Evolutionary conservation across 2,329 filamentous ascomycete species (phyloP), one percentile per base, ranked within the genome.

Genomic region (Calonectria montana): DNA sequence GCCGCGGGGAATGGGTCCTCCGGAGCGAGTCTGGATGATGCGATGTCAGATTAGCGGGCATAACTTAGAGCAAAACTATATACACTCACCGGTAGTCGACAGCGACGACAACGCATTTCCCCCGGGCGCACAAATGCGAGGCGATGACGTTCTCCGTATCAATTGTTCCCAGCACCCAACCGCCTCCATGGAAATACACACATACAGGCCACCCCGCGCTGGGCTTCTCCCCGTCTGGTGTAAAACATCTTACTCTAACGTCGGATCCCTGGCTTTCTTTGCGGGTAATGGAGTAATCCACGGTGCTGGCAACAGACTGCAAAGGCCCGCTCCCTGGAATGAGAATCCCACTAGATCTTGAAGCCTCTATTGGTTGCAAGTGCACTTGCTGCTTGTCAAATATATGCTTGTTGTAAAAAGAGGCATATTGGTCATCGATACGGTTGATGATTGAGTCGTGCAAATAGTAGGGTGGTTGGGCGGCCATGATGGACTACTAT

Each of bases 121-220:
- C 50, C 50, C 50, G 18, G 10, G 27, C 50, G 7, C 50, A 55
- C 50, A 55, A 29, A 37, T 65, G 63, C 12, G 63, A 65, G 31
- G 48, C 63, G 29, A 65, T 65, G 23, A 65, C 63, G 27, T 65
- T 65, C 31, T 65, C 63, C 2, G 63, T 65, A 12, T 53, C 48
- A 55, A 65, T 65, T 12, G 47, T 65, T 27, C 63, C 63, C 6
- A 65, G 37, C 16, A 65, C 63, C 63, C 63, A 65, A 21, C 63
- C 63, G 8, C 89, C 89, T 5, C 89, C 89, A 74, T 91, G 89
- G 75, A 86, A 89, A 77, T 89, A 91, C 4, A 91, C 74, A 78
- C 88, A 86, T 9, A 87, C 84, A 2, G 89, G 89, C 89, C 89
- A 91, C 29, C 50, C 50, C 12, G 50, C 29, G 9, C 27, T 12